Conservation (phyloP, 2,329 filamentous ascomycete genomes). For the Talaromyces islandicus region DNA sequence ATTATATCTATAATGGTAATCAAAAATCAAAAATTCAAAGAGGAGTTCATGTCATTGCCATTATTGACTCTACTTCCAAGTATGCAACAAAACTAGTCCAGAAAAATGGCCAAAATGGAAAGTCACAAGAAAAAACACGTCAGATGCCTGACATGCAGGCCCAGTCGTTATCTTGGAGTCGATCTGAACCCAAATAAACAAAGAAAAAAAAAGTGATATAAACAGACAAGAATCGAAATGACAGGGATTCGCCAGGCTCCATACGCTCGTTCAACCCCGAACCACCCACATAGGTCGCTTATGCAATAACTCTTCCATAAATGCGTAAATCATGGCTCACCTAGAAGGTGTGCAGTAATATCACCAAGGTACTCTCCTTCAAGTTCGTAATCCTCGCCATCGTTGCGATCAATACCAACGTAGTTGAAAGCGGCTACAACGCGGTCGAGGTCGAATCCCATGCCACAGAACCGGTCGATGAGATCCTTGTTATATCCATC, state of each 20-base stretch:
- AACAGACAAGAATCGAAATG: conserved; percentile 5
- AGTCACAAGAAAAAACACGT: not conserved
- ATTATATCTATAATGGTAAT: not conserved
- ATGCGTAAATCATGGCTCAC: conserved; percentile 54
- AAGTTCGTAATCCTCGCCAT: conserved; percentile 75
- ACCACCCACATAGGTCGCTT: conserved; percentile 8
- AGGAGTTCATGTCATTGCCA: not conserved
- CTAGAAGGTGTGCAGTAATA: conserved; percentile 76
- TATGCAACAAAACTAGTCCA: not conserved
- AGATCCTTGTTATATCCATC: conserved; percentile 80
- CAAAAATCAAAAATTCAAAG: not conserved
- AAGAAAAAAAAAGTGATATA: not conserved
- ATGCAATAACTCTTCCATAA: conserved; percentile 10
- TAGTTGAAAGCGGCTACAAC: conserved; percentile 79
- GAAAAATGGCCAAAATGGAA: not conserved
- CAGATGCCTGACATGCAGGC: not conserved
- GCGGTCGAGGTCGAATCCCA: conserved; percentile 86
- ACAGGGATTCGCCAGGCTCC: conserved; percentile 25
- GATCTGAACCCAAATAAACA: not conserved
- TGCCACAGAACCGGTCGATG: conserved; percentile 75
- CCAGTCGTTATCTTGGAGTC: not conserved
- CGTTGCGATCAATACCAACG: conserved; percentile 72
- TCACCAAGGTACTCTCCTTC: conserved; percentile 88
- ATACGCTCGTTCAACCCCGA: conserved; percentile 6
- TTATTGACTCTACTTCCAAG: not conserved